Evolutionary conservation across 306 rosid genomes (phyloP), one percentile per base, ranked within the genome.

Genomic region (Acacia melanoxylon): DNA sequence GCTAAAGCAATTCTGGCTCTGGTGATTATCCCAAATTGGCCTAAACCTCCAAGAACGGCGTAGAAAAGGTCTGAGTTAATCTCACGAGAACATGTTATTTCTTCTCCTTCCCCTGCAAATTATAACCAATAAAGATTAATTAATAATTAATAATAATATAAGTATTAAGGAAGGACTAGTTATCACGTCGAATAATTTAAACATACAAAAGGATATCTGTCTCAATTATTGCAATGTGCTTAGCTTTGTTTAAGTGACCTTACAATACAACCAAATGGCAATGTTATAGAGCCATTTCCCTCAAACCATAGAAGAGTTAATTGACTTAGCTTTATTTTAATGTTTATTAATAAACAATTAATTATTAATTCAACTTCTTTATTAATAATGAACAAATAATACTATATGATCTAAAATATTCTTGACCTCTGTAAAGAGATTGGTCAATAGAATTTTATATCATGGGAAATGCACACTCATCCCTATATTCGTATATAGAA

Each of bases 11-110:
- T 91, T 83, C 97, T 92, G 76, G 97, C 99, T 83, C 99, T 85
- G 44, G 94, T 90, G 77, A 96, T 93, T 3, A 96, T 72, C 1
- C 99, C 97, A 83, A 96, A 92, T 83, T 96, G 98, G 5, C 99
- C 99, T 75, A 96, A 83, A 54, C 99, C 99, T 78, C 99, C 98
- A 17, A 96, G 94, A 56, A 84, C 97, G 0, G 86, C 88, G 54
- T 91, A 71, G 83, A 93, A 96, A 68, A 96, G 88, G 20, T 90
- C 91, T 1, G 94, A 75, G 29, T 81, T 85, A 1, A 65, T 82
- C 25, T 63, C 61, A 3, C 85, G 42, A 2, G 98, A 93, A 80
- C 98, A 93, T 35, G 98, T 93, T 72, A 91, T 82, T 0, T 70
- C 11, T 11, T 96, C 96, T 7, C 99, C 98, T 48, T 48, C 16